Conservation (phyloP, 1,284 basidiomycete genomes). For the Salmacisia buchloeana region DNA sequence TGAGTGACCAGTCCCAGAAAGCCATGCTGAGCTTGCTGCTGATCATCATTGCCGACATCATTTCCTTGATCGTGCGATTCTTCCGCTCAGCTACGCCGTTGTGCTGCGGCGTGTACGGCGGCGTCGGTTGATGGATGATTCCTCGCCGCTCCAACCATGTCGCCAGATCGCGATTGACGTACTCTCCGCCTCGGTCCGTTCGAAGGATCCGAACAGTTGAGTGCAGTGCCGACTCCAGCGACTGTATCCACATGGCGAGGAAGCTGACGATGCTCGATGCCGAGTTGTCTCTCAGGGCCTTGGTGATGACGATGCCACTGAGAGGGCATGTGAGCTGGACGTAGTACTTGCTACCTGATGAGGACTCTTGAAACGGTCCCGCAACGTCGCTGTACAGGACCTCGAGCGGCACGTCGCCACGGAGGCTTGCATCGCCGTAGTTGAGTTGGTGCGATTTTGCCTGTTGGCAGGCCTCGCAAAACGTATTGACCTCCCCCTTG, state of each 20-base stretch:
- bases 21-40: slow-evolving; percentile 34
- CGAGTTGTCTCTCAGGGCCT: neutral
- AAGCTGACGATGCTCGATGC: neutral
- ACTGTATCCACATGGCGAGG: neutral
- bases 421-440: neutral
- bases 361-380: neutral
- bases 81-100: slow-evolving; percentile 48
- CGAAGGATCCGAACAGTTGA: slow-evolving; percentile 22
- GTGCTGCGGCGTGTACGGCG: slow-evolving; percentile 50
- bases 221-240: neutral
- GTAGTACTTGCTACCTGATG: neutral
- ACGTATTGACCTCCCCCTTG: neutral
- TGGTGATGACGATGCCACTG: neutral
- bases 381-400: neutral
- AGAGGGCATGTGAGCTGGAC: neutral
- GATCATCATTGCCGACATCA: slow-evolving; percentile 37
- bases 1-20: slow-evolving; percentile 40
- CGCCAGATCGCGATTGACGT: slow-evolving; percentile 31
- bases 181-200: slow-evolving; percentile 50
- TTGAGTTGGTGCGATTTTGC: neutral
- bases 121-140: slow-evolving; percentile 44
- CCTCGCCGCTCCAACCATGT: slow-evolving; percentile 40
- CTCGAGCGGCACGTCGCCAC: neutral
- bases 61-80: slow-evolving; percentile 44
- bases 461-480: neutral